Conservation (phyloP, 2,329 filamentous ascomycete species). For the Coleophoma eucalyptorum region DNA sequence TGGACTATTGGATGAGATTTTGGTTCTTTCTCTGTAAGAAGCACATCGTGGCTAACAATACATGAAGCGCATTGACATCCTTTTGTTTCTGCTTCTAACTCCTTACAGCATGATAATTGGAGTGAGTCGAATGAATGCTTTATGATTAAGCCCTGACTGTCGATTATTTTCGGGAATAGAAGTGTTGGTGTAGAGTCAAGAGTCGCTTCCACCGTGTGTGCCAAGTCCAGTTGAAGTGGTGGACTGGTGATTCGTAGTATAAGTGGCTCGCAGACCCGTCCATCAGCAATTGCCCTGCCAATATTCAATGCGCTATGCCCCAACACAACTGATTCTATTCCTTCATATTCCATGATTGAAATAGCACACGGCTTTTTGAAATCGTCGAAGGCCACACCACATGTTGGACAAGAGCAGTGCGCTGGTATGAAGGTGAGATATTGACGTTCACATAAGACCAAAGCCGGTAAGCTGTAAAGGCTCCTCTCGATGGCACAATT, state of each 20-base stretch:
- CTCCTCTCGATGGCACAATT: slow-evolving; percentile 2
- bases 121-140: background rate
- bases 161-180: background rate
- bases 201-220: background rate
- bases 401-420: background rate
- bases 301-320: background rate
- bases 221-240: background rate
- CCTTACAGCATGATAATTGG: background rate
- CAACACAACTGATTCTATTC: background rate
- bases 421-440: slow-evolving; percentile 4
- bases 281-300: background rate
- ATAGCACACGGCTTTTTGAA: background rate
- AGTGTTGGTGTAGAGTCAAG: background rate
- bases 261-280: slow-evolving; percentile 1
- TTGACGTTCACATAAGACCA: slow-evolving; percentile 1
- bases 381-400: background rate
- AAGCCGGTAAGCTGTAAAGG: background rate
- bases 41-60: too few species aligned
- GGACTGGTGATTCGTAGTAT: slow-evolving; percentile 1
- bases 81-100: background rate
- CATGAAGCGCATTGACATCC: background rate
- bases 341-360: slow-evolving; percentile 1
- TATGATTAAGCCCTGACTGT: background rate
- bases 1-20: background rate
- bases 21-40: too few species aligned